phyloP scores from a whole-genome alignment of 2,329 filamentous ascomycete genomes.

The Penicillium occitanis region DNA sequence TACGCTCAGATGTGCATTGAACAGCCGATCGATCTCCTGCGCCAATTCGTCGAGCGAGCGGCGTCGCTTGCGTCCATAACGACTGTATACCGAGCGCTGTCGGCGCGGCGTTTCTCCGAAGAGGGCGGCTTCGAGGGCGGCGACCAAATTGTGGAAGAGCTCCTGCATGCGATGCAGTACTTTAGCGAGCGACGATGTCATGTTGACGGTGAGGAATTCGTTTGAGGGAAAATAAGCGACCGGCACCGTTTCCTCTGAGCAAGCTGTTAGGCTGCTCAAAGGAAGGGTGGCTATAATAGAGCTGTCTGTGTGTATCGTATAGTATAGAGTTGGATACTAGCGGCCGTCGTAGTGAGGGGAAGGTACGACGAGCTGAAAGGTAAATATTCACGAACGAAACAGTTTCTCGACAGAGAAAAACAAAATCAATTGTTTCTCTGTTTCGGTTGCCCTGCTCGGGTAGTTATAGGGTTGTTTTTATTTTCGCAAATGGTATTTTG shows the following conservation, averaged over 20 bases:
- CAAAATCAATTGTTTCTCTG: neutral
- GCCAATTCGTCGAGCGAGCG: constrained; percentile 41
- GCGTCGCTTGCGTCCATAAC: constrained; percentile 34
- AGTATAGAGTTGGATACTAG: neutral
- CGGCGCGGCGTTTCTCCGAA: constrained; percentile 34
- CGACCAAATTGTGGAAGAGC: constrained; percentile 42
- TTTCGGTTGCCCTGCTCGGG: neutral
- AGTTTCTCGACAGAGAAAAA: neutral
- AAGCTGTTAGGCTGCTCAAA: constrained; percentile 18
- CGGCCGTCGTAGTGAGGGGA: constrained; percentile 4
- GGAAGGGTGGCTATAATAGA: neutral
- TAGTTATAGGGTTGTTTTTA: constrained; percentile 3
- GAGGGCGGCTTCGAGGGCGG: constrained; percentile 41
- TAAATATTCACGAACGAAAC: neutral
- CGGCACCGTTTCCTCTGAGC: constrained; percentile 14
- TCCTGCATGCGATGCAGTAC: constrained; percentile 43
- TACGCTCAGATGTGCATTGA: constrained; percentile 37
- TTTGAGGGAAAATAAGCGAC: neutral
- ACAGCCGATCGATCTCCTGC: constrained; percentile 40
- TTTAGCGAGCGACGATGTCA: constrained; percentile 39
- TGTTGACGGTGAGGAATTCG: constrained; percentile 24
- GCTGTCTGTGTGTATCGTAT: neutral
- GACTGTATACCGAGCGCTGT: constrained; percentile 36
- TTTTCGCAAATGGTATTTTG: constrained; percentile 14
- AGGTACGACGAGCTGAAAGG: neutral